phyloP scores from a whole-genome alignment of 2,329 filamentous ascomycete species.

The Trichocomaceae sp. region DNA sequence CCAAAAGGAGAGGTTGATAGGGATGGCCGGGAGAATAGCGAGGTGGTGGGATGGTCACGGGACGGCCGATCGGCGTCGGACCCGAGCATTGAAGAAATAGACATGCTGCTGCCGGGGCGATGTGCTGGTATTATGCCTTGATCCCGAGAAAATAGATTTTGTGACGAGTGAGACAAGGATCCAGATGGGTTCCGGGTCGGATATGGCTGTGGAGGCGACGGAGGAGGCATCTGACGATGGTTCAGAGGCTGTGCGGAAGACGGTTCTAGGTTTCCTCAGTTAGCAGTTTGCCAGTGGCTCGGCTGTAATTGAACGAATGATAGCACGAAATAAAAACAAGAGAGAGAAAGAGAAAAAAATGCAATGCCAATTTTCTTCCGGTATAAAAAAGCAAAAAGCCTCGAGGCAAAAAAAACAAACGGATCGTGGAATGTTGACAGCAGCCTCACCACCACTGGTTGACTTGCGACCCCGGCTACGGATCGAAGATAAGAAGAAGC shows the following conservation, averaged over 20 bases:
- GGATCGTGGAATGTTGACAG: background rate
- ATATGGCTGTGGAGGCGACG: conserved; percentile 45
- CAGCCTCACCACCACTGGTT: conserved; percentile 30
- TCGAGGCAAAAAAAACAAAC: background rate
- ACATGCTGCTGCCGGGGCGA: conserved; percentile 61
- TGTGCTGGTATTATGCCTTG: conserved; percentile 47
- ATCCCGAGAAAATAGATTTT: conserved; percentile 47
- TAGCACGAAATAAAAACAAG: background rate
- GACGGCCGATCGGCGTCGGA: conserved; percentile 42
- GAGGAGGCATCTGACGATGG: conserved; percentile 45
- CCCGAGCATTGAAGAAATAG: conserved; percentile 66
- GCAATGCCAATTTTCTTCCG: background rate
- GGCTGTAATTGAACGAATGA: conserved; percentile 25
- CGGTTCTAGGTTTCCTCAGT: conserved; percentile 18
- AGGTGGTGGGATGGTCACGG: conserved; percentile 40
- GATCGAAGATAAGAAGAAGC: conserved; percentile 31
- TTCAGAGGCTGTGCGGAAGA: conserved; percentile 30
- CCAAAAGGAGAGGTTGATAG: conserved; percentile 28
- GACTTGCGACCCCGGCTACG: conserved; percentile 30
- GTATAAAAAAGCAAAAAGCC: background rate
- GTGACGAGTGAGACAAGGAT: conserved; percentile 33
- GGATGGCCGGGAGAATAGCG: conserved; percentile 44
- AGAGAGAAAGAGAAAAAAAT: too few species aligned
- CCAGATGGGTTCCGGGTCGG: conserved; percentile 36
- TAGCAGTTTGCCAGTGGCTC: conserved; percentile 14